Evolutionary conservation across 2,329 filamentous ascomycete genomes (phyloP).

Genomic region (Aspergillus tanneri): DNA sequence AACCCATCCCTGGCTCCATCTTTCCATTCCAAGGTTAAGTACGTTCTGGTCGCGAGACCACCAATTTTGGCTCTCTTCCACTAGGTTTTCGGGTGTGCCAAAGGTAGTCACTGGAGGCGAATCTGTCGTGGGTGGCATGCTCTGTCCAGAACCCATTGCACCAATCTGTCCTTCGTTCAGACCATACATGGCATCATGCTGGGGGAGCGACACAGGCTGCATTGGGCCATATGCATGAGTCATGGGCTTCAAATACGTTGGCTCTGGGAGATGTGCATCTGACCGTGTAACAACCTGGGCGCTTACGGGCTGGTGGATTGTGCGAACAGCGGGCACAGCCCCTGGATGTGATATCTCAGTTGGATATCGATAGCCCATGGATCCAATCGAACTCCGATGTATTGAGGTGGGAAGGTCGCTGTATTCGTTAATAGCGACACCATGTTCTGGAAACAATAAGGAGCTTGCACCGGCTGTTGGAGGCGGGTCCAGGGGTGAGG

Average conservation of each 20-base stretch:
- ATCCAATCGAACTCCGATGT: slow-evolving; percentile 13
- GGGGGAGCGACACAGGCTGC: slow-evolving; percentile 23
- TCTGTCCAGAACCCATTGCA: slow-evolving; percentile 23
- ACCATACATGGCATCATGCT: slow-evolving; percentile 38
- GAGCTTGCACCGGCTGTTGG: slow-evolving; percentile 20
- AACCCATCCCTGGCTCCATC: slow-evolving; percentile 50
- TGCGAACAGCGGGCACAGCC: slow-evolving; percentile 22
- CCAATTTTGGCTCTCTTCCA: slow-evolving; percentile 65
- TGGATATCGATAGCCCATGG: slow-evolving; percentile 19
- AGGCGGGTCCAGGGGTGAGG: slow-evolving; percentile 18
- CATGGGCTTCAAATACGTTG: slow-evolving; percentile 33
- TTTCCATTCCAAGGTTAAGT: slow-evolving; percentile 61
- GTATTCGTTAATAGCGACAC: slow-evolving; percentile 6
- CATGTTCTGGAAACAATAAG: slow-evolving; percentile 16
- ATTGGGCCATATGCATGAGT: slow-evolving; percentile 22
- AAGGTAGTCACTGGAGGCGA: slow-evolving; percentile 54
- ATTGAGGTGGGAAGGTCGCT: slow-evolving; percentile 11
- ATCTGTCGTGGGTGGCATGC: slow-evolving; percentile 40
- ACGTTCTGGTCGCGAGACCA: slow-evolving; percentile 63
- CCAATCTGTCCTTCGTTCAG: slow-evolving; percentile 23
- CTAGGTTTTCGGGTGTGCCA: slow-evolving; percentile 59
- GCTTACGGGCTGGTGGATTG: slow-evolving; percentile 19
- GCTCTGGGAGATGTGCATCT: slow-evolving; percentile 30
- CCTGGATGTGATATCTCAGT: slow-evolving; percentile 14
- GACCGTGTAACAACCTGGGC: slow-evolving; percentile 19